Evolutionary conservation across 352 stramenopile genomes (phyloP), one percentile per base, ranked within the genome.

Genomic region (Phytophthora chlamydospora): DNA sequence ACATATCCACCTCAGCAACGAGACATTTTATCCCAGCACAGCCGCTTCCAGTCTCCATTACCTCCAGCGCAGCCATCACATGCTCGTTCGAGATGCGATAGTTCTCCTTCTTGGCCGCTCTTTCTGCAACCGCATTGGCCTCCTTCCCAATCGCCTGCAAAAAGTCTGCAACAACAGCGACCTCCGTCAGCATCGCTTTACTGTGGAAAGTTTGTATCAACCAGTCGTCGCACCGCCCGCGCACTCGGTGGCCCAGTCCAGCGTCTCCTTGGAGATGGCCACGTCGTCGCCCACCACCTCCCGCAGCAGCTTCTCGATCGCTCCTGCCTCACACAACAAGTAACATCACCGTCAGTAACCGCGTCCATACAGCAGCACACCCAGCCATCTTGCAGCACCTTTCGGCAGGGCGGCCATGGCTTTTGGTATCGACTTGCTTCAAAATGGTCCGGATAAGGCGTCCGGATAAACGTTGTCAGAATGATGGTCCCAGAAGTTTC

Each of bases 11-110:
- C 39, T 60, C 6, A 51, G 16, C 47, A 44, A 52, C 36, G 32
- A 39, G 3, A n/a, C 33, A 31, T 31, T 31, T 31, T 4, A 31
- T 31, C 4, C 19, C 19, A 39, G 33, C 32, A 33, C 21, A 3
- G 16, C 16, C 50, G 40, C 24, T 24, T 24, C 21, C 24, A 27
- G 7, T 6, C 24, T 32, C n/a, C 10, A 7, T 2, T 40, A 88
- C 80, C 71, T 88, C 62, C 21, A 93, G 71, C 48, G 81, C 81
- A 34, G 73, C 45, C 27, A 77, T 60, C 14, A 90, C 71, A 44
- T 91, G 73, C 11, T 89, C 79, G n/a, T 73, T 36, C 14, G 71
- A 73, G 45, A 93, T 80, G 42, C 84, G 84, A 46, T 90, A 89
- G 54, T 88, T 87, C 38, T 93, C 79, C 46, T 31, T 0, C 58